Base-by-base conservation (phyloP, 1,139 yeast genomes). In the Scheffersomyces stambukii region DNA sequence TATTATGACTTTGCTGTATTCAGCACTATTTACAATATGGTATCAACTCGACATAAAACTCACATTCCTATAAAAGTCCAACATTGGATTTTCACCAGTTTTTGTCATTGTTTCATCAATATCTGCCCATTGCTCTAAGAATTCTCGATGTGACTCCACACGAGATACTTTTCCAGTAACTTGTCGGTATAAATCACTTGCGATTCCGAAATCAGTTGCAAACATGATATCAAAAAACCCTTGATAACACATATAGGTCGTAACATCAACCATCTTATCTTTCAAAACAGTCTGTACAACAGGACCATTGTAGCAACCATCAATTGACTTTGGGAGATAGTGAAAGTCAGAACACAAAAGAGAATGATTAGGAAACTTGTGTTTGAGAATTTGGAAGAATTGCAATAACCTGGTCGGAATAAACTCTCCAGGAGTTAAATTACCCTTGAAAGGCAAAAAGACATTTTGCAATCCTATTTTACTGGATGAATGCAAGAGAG, bases 181-280 rank as follows among this genome's bases (percentile, higher is more conserved):
- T 38, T 73, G 74, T 16, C 64, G 61, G 48, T 86, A 86, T 37
- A 85, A 38, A 31, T 76, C 79, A 25, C 76, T 66, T 4, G 81
- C 76, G 10, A 77, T 55, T 6, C 62, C 60, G 51, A 86, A 86
- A 46, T 85, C 83, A 0, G 95, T 85, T 5, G 95, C 85, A 48
- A 85, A 85, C 80, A 84, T 76, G 29, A 86, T 85, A 52, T 85
- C 95, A 50, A 84, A 85, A 45, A 70, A 81, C 0, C 95, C 95
- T 48, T 83, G 95, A 25, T 81, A 68, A 8, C 76, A 82, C 91
- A 85, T 80, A 50, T 80, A 84, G 0, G 91, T 77, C 19, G 78
- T 65, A 0, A 78, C 73, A 27, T 84, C 82, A 3, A 83, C 70
- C 78, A 81, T 81, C 34, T 67, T 65, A 35, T 77, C 76, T 36